A percentile compares a stretch with the other conserved stretches of the same genome.
phyloP scores from a whole-genome alignment of 1,284 basidiomycete species.

The Ceratobasidium sp. region DNA sequence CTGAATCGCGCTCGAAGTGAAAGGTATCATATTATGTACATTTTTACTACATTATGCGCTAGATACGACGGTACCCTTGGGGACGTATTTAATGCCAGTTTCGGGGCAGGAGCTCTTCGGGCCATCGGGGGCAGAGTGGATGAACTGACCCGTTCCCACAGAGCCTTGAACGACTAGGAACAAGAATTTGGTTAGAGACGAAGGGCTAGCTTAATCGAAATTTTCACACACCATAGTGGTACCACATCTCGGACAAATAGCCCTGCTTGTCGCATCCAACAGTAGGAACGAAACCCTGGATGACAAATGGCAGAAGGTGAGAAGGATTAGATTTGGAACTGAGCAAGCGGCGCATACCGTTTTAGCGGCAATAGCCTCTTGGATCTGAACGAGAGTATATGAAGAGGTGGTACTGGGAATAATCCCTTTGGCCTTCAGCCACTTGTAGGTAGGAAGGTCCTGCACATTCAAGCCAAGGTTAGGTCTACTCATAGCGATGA shows the following conservation, averaged over 20 bases:
- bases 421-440: slow-evolving; percentile 50
- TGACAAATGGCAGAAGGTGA: background rate
- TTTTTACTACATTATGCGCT: background rate
- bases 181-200: background rate
- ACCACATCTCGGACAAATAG: slow-evolving; percentile 37
- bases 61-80: slow-evolving; percentile 33
- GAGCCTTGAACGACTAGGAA: slow-evolving; percentile 33
- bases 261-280: slow-evolving; percentile 32
- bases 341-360: background rate
- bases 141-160: slow-evolving; percentile 33
- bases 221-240: slow-evolving; percentile 28
- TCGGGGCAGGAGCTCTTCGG: slow-evolving; percentile 34
- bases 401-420: slow-evolving; percentile 48
- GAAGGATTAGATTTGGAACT: background rate
- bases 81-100: slow-evolving; percentile 40
- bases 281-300: slow-evolving; percentile 30
- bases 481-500: background rate
- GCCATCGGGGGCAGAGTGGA: slow-evolving; percentile 34
- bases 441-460: slow-evolving; percentile 49
- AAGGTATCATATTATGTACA: background rate
- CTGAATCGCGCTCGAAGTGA: no score
- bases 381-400: slow-evolving; percentile 49
- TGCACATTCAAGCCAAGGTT: background rate
- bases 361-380: slow-evolving; percentile 37
- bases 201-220: background rate